Evolutionary conservation across 495 filamentous ascomycete species (phyloP).

Genomic region (Penicillium canescens): DNA sequence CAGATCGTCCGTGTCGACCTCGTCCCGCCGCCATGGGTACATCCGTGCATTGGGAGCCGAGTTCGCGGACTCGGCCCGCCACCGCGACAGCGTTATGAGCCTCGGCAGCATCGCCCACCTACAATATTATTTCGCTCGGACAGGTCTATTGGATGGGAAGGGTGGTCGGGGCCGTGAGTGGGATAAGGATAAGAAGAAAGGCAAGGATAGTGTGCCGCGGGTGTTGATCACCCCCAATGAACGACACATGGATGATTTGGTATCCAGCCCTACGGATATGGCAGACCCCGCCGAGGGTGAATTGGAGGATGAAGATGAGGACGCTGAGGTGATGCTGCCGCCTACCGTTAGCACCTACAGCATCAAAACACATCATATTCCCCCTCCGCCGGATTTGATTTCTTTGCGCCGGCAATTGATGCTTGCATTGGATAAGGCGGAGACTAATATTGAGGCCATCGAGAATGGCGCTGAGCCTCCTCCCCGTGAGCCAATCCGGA

Average conservation of each 20-base stretch:
- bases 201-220: conserved; percentile 37
- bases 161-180: conserved; percentile 78
- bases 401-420: conserved; percentile 75
- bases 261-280: conserved; percentile 55
- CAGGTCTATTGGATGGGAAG: conserved; percentile 90
- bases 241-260: conserved; percentile 41
- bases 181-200: conserved; percentile 49
- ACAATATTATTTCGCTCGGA: conserved; percentile 97
- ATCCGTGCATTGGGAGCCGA: conserved; percentile 87
- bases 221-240: conserved; percentile 46
- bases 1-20: conserved; percentile 56
- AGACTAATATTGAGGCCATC: conserved; percentile 62
- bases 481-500: conserved; percentile 28
- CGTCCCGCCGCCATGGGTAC: conserved; percentile 72
- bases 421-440: conserved; percentile 64
- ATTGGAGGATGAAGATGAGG: conserved; percentile 51
- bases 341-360: conserved; percentile 97
- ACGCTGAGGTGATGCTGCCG: conserved; percentile 76
- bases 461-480: conserved; percentile 34
- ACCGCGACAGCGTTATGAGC: conserved; percentile 91
- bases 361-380: conserved; percentile 78
- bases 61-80: conserved; percentile 86
- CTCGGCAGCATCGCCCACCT: conserved; percentile 95
- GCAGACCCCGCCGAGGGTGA: conserved; percentile 43
- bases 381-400: conserved; percentile 80